Evolutionary conservation across 768 basidiomycete species (phyloP), one percentile per base, ranked within the genome.

Genomic region (Solioccasus polychromus): DNA sequence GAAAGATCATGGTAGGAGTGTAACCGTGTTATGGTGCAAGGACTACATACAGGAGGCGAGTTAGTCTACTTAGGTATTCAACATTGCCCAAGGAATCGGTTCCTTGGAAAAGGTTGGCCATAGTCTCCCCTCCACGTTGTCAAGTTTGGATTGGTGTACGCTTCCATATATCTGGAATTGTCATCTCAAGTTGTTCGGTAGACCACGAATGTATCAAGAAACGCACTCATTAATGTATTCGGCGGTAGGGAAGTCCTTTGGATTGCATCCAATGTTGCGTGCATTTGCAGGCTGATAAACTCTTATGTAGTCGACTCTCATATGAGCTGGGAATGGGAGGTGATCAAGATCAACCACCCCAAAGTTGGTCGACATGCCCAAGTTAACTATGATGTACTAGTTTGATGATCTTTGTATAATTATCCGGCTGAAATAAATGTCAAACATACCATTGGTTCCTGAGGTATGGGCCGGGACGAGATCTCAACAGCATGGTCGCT

Each of bases 371-470:
- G 78, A 82, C 54, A 85, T 75, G 58, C 82, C 83, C 58, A 82
- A 55, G 57, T 82, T 82, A 23, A 68, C 52, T 45, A 84, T 68
- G 50, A 82, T 71, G 45, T 80, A 77, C 76, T 79, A 37, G 26
- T 46, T 44, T 39, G 18, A 41, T 22, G 18, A 42, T 47, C 45
- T 39, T 31, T 39, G 26, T 32, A 6, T 31, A 14, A 18, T 14
- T 38, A 14, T 43, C 39, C 31, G 8, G 19, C 22, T 10, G 22
- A 5, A n/a, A 24, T 23, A 10, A 30, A 31, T 29, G 22, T 12
- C 24, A 8, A 28, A 53, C 78, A 37, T 52, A 89, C 87, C 89
- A 93, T 88, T 19, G 92, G 92, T 62, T 96, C 92, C 51, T 82
- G 78, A 1, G 92, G 74, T 11, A 95, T 68, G 3, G 85, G 80